phyloP scores from a whole-genome alignment of 495 filamentous ascomycete species.

The Podospora conica region DNA sequence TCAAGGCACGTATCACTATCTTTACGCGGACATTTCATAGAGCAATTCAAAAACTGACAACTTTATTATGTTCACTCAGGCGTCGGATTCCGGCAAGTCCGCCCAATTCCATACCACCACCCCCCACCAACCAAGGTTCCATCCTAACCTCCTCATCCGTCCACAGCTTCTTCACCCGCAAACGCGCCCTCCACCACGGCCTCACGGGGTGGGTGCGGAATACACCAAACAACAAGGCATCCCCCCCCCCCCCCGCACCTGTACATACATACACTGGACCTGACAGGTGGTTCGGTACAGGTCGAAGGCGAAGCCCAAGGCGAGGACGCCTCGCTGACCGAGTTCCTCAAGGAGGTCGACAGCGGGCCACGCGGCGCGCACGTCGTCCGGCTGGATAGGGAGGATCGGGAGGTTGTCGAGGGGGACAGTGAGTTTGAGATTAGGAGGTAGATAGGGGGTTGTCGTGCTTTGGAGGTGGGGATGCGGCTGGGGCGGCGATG shows the following conservation, averaged over 20 bases:
- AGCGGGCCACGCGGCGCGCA: slow-evolving; percentile 61
- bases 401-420: slow-evolving; percentile 52
- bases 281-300: slow-evolving; percentile 33
- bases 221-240: slow-evolving; percentile 62
- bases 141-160: not conserved
- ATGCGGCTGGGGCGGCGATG: too few relatives aligned
- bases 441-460: slow-evolving; percentile 26
- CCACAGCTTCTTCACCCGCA: slow-evolving; percentile 61
- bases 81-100: slow-evolving; percentile 63
- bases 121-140: slow-evolving; percentile 13
- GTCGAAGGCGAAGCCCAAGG: slow-evolving; percentile 93
- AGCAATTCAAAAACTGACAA: not conserved
- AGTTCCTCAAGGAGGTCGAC: slow-evolving; percentile 69
- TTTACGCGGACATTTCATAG: too few relatives aligned
- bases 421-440: slow-evolving; percentile 61
- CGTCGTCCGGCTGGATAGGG: slow-evolving; percentile 67
- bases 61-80: slow-evolving; percentile 43
- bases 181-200: slow-evolving; percentile 55
- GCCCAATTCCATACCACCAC: not conserved
- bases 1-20: slow-evolving; percentile 39
- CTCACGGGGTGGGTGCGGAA: slow-evolving; percentile 81
- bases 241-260: not conserved
- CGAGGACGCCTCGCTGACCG: slow-evolving; percentile 51
- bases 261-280: not conserved
- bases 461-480: not conserved